Conservation (phyloP, 768 basidiomycete species). For the Tulasnella sp. region DNA sequence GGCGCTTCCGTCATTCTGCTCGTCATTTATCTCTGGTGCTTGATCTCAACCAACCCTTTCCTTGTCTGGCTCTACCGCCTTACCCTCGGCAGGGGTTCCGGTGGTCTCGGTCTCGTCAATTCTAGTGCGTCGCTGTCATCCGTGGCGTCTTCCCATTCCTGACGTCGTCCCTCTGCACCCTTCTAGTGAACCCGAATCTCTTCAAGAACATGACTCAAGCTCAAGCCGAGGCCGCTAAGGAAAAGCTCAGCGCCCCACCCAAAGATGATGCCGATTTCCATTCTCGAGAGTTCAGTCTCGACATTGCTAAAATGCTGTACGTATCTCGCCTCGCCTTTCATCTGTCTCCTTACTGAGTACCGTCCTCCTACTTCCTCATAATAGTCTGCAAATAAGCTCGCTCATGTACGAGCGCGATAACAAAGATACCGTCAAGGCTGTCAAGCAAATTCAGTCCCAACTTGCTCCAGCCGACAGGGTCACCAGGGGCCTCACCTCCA, state of each 20-base stretch:
- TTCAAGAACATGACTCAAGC: conserved; percentile 1
- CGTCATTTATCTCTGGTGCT: conserved; percentile 8
- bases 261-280: background rate
- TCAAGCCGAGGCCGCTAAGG: conserved; percentile 13
- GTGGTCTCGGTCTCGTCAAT: conserved; percentile 8
- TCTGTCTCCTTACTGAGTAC: background rate
- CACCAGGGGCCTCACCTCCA: background rate
- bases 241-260: background rate
- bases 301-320: conserved; percentile 15
- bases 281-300: background rate
- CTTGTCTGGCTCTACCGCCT: background rate
- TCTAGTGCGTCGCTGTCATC: background rate
- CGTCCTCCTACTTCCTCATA: background rate
- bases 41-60: background rate
- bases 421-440: background rate
- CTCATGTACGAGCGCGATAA: conserved; percentile 12
- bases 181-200: conserved; percentile 10
- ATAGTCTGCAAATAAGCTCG: conserved; percentile 10
- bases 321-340: background rate
- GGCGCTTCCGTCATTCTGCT: background rate
- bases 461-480: background rate
- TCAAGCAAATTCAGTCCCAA: background rate
- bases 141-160: background rate
- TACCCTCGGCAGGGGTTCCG: background rate
- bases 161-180: background rate